Evolutionary conservation across 331 rosid genomes (phyloP), one percentile per base, ranked within the genome.

Genomic region (Acacia pycnantha): DNA sequence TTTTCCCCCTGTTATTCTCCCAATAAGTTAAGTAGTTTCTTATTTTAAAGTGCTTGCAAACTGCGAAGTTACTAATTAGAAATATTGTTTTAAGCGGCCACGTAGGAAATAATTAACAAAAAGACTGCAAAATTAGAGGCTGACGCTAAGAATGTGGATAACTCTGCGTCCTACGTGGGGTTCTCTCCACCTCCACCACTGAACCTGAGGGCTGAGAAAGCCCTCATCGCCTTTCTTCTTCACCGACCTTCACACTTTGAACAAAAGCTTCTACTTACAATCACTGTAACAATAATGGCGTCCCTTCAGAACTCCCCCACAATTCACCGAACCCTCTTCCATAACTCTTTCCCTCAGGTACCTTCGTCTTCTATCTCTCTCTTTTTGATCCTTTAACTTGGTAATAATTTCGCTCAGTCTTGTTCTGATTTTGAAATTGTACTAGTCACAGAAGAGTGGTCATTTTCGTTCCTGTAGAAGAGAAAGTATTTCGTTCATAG

Each of bases 331-430:
- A 77, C 93, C 6, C 71, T 87, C 81, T 87, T 91, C 70, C 90
- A 77, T 85, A 85, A 80, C 58, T 78, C 93, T 82, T 87, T 88
- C 67, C 90, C 93, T 80, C 95, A 79, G 94, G 97, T 91, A 79
- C 71, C 16, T 10, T n/a, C 40, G 14, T 33, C 29, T 54, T 6
- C 50, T 19, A 27, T 47, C 50, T 54, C 73, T 3, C 40, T 62
- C 69, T 70, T 26, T 76, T 31, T 70, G 58, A 29, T 16, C 48
- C 59, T 72, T 79, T 48, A 4, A 43, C 16, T 33, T 70, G 0
- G 15, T 71, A 0, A 0, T 40, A 0, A 0, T 65, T 64, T 69
- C 12, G 14, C 82, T 83, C 65, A 22, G 29, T 67, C 74, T 64
- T 73, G 19, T 0, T 80, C 59, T 37, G 41, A 82, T 70, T 70